Percentiles rank a stretch among this genome's conserved stretches.
phyloP scores from a whole-genome alignment of 345 rosid genomes.

The Populus nigra region DNA sequence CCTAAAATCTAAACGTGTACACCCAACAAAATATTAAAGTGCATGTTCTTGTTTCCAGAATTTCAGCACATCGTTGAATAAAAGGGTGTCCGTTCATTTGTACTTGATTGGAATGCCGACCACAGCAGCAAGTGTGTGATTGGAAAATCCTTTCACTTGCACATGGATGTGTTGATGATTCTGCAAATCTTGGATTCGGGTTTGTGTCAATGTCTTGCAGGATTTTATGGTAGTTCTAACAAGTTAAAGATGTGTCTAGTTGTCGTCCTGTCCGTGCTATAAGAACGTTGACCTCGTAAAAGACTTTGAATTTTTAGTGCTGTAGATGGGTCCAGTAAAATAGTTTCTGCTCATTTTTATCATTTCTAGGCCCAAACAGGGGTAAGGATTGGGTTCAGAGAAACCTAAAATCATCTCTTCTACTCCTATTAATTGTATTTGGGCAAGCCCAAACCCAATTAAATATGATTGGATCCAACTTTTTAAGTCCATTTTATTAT shows the following conservation, averaged over 20 bases:
- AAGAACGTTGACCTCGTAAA: neutral
- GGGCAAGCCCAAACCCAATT: too few species aligned
- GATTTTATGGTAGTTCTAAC: neutral
- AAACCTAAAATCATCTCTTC: too few species aligned
- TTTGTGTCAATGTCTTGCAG: neutral
- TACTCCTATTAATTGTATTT: too few species aligned
- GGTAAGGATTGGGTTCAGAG: too few species aligned
- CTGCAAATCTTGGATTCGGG: neutral
- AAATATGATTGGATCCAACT: too few species aligned
- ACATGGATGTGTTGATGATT: neutral
- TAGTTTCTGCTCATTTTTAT: too few species aligned
- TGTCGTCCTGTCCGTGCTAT: neutral
- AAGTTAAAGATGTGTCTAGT: neutral
- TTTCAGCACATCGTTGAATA: neutral
- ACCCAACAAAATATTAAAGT: neutral
- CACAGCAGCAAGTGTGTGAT: neutral
- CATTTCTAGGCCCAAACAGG: too few species aligned
- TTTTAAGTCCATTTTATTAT: too few species aligned
- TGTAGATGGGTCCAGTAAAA: too few species aligned
- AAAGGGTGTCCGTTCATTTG: neutral
- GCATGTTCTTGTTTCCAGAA: neutral
- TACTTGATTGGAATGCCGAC: constrained; percentile 1
- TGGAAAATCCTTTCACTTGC: constrained; percentile 1
- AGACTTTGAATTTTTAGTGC: neutral
- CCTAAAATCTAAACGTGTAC: too few species aligned